phyloP scores from a whole-genome alignment of 2,329 filamentous ascomycete species.

The Talaromyces marneffei region DNA sequence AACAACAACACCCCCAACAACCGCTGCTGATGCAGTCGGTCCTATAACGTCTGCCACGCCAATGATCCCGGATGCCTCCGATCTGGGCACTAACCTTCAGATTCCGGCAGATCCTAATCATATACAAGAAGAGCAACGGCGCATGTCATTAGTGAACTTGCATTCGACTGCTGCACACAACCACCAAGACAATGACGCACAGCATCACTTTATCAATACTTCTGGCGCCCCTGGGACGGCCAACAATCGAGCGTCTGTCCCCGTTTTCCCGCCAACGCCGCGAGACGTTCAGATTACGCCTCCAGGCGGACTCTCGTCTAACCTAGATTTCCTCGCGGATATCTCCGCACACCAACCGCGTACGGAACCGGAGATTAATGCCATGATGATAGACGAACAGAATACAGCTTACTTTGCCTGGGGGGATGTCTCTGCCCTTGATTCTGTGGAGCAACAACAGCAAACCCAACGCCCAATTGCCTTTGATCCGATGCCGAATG shows the following conservation, averaged over 20 bases:
- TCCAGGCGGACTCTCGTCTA: constrained; percentile 29
- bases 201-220: neutral
- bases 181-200: neutral
- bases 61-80: neutral
- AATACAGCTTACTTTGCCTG: constrained; percentile 27
- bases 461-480: constrained; percentile 19
- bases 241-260: constrained; percentile 8
- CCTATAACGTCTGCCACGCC: neutral
- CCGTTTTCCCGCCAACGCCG: constrained; percentile 18
- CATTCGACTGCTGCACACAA: neutral
- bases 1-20: neutral
- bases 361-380: constrained; percentile 23
- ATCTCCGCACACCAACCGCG: constrained; percentile 32
- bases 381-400: constrained; percentile 26
- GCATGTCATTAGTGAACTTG: neutral
- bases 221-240: neutral
- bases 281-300: constrained; percentile 26
- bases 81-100: neutral
- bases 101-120: neutral
- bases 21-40: neutral
- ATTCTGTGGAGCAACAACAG: constrained; percentile 18
- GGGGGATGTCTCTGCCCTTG: constrained; percentile 23
- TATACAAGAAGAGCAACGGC: neutral
- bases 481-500: constrained; percentile 26
- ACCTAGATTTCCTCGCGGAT: constrained; percentile 37